Evolutionary conservation across 805 yeast species (phyloP).

Genomic region (Candida krabiensis): DNA sequence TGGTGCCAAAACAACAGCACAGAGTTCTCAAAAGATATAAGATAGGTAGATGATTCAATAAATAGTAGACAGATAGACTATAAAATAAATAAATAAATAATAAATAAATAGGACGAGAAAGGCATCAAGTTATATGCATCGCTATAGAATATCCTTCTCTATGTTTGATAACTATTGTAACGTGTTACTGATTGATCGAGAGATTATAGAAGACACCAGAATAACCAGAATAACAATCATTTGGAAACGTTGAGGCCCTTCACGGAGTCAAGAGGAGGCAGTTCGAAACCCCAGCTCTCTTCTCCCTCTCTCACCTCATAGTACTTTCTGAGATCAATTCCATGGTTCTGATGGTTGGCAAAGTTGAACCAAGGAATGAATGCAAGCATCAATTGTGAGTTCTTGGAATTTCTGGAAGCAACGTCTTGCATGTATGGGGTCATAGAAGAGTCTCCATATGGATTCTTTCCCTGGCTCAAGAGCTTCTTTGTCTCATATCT

Average conservation of each 20-base stretch:
- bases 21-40: too few relatives aligned
- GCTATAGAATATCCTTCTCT: too few relatives aligned
- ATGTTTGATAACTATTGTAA: too few relatives aligned
- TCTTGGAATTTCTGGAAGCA: conserved; percentile 76
- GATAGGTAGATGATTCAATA: not conserved
- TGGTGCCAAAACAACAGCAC: too few relatives aligned
- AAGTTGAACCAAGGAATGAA: conserved; percentile 82
- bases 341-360: conserved; percentile 80
- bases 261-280: conserved; percentile 49
- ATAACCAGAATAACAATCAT: too few relatives aligned
- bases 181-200: too few relatives aligned
- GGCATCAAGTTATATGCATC: not conserved
- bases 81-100: conserved; percentile 14
- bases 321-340: conserved; percentile 65
- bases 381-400: conserved; percentile 58
- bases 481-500: conserved; percentile 70
- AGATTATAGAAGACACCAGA: too few relatives aligned
- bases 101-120: conserved; percentile 5
- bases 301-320: conserved; percentile 58
- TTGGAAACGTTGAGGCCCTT: conserved; percentile 26
- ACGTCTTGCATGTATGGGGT: conserved; percentile 70
- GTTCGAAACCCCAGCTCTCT: conserved; percentile 51
- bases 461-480: conserved; percentile 62
- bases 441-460: conserved; percentile 63
- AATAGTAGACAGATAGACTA: conserved; percentile 1